phyloP scores from a whole-genome alignment of 257 asterid genomes.

The Catharanthus roseus region DNA sequence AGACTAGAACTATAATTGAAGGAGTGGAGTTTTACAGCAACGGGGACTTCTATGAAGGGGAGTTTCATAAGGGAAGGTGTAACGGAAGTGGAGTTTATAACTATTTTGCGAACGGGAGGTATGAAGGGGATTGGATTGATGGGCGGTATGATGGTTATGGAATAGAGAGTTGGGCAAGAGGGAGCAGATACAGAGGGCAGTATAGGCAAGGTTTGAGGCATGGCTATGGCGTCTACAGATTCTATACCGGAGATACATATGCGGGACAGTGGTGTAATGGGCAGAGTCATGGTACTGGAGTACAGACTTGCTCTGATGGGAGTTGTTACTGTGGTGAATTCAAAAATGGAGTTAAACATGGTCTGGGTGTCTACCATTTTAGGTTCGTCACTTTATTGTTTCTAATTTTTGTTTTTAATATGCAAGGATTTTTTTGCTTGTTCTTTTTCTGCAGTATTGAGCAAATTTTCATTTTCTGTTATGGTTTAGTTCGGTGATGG shows the following conservation, averaged over 20 bases:
- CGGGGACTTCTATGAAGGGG: conserved; percentile 90
- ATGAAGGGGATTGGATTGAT: conserved; percentile 94
- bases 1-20: conserved; percentile 37
- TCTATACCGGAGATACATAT: conserved; percentile 74
- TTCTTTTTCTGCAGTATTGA: too few relatives aligned
- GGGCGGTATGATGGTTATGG: conserved; percentile 89
- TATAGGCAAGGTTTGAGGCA: conserved; percentile 75
- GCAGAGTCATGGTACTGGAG: conserved; percentile 80
- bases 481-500: not conserved
- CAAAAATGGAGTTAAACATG: conserved; percentile 73
- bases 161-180: conserved; percentile 84
- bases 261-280: conserved; percentile 91
- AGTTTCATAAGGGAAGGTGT: conserved; percentile 76
- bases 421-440: not conserved
- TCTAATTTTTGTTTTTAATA: not conserved
- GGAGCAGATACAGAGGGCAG: conserved; percentile 80
- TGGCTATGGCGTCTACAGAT: conserved; percentile 75
- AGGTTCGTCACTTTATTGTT: conserved; percentile 35
- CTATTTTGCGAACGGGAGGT: conserved; percentile 67
- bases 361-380: conserved; percentile 87
- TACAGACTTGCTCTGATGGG: conserved; percentile 86
- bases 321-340: conserved; percentile 78
- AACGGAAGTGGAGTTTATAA: conserved; percentile 88
- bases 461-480: not conserved
- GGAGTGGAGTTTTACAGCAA: conserved; percentile 84